These are phyloP conservation scores for Cutaneotrichosporon cutaneum DNA, from an alignment of 1,284 basidiomycete genomes.

Conservation along the genomic window DNA sequence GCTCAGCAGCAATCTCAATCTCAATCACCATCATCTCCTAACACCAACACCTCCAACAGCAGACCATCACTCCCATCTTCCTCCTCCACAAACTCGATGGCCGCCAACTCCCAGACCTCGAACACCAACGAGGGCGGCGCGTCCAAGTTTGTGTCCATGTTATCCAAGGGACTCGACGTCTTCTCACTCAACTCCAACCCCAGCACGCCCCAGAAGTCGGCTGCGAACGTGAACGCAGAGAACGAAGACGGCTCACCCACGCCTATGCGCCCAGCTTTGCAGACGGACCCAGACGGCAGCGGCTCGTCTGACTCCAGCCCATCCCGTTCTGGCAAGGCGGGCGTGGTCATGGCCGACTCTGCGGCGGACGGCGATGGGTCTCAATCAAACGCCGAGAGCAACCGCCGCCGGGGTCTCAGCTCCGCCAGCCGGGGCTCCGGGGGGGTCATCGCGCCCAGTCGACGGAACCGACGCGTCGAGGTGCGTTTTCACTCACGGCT, in stretches of 20 bases:
- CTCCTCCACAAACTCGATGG: neutral
- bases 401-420: constrained; percentile 15
- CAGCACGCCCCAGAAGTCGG: neutral
- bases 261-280: neutral
- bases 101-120: neutral
- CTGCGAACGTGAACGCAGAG: neutral
- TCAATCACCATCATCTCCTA: constrained; percentile 2
- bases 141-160: constrained; percentile 2
- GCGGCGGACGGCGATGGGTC: constrained; percentile 5
- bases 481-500: constrained; percentile 6
- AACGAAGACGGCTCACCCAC: neutral
- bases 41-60: neutral
- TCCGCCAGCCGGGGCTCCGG: constrained; percentile 8
- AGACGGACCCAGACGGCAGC: constrained; percentile 1
- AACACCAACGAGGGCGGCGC: neutral
- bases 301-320: neutral
- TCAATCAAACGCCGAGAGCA: neutral
- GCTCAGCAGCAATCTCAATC: neutral
- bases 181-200: neutral
- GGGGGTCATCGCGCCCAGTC: neutral
- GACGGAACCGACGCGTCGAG: constrained; percentile 11
- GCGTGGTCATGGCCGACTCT: constrained; percentile 16
- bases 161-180: constrained; percentile 1
- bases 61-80: constrained; percentile 5
- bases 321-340: constrained; percentile 1